phyloP scores from a whole-genome alignment of 225 moss, liverwort and hornwort genomes.

The Physcomitrium patens region DNA sequence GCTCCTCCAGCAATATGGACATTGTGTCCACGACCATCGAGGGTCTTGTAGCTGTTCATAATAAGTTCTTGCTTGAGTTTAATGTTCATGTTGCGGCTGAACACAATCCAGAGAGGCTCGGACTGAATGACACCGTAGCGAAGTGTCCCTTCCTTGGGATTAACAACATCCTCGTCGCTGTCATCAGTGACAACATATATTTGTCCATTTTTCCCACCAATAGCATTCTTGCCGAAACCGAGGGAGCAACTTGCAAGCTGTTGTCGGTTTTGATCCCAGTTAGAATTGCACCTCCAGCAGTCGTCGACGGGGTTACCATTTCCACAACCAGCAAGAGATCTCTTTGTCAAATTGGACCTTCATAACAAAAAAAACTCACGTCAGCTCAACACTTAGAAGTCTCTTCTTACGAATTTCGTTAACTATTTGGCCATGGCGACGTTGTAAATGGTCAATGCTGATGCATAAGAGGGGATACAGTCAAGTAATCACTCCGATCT shows the following conservation, averaged over 20 bases:
- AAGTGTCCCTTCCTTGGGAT: conserved; percentile 53
- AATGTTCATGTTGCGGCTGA: conserved; percentile 61
- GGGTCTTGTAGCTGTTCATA: conserved; percentile 60
- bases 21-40: conserved; percentile 56
- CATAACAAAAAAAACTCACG: not conserved
- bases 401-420: not conserved
- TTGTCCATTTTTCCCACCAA: conserved; percentile 46
- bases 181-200: conserved; percentile 58
- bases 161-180: conserved; percentile 45
- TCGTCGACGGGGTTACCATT: conserved; percentile 59
- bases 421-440: not conserved
- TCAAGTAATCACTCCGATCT: too few relatives aligned
- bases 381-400: not conserved
- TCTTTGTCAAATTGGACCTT: conserved; percentile 34
- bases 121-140: conserved; percentile 41
- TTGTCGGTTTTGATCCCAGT: conserved; percentile 43
- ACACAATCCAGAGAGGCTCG: conserved; percentile 59
- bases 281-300: conserved; percentile 46
- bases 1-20: conserved; percentile 57
- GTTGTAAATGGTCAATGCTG: not conserved
- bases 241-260: conserved; percentile 47
- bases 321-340: conserved; percentile 44
- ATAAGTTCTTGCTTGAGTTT: conserved; percentile 59
- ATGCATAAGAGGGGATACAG: not conserved
- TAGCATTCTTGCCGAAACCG: conserved; percentile 55